Evolutionary conservation across 441 rosid species (phyloP).

Genomic region (Euphorbia corollata): DNA sequence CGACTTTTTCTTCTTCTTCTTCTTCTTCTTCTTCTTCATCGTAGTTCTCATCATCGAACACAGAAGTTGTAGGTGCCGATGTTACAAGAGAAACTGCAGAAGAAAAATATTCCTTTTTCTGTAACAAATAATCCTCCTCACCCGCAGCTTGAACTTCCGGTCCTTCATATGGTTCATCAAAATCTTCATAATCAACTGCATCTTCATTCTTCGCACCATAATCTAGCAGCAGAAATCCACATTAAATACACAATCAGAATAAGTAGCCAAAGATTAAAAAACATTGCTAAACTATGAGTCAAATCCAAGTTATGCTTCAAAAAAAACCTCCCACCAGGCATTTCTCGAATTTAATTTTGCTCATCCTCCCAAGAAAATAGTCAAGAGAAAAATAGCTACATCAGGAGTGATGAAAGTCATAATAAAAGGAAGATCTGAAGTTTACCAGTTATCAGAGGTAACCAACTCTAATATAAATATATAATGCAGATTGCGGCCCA

Average conservation of each 20-base stretch:
- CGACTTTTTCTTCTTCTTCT: constrained; percentile 62
- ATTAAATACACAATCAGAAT: constrained; percentile 27
- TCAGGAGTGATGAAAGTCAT: background rate
- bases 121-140: constrained; percentile 80
- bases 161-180: constrained; percentile 94
- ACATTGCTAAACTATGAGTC: background rate
- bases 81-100: constrained; percentile 42
- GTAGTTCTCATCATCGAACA: constrained; percentile 87
- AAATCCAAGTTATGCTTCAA: background rate
- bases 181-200: constrained; percentile 91
- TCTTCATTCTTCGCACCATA: constrained; percentile 87
- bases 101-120: constrained; percentile 61
- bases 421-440: background rate
- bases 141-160: constrained; percentile 71
- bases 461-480: background rate
- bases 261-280: constrained; percentile 11
- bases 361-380: background rate
- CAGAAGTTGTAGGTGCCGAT: constrained; percentile 42
- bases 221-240: constrained; percentile 48
- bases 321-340: constrained; percentile 3
- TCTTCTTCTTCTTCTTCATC: constrained; percentile 85
- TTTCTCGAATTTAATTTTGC: constrained; percentile 1
- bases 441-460: background rate
- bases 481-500: background rate
- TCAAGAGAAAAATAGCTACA: background rate